Base-by-base conservation (phyloP, 441 rosid species). In the Flueggea neowawraea region DNA sequence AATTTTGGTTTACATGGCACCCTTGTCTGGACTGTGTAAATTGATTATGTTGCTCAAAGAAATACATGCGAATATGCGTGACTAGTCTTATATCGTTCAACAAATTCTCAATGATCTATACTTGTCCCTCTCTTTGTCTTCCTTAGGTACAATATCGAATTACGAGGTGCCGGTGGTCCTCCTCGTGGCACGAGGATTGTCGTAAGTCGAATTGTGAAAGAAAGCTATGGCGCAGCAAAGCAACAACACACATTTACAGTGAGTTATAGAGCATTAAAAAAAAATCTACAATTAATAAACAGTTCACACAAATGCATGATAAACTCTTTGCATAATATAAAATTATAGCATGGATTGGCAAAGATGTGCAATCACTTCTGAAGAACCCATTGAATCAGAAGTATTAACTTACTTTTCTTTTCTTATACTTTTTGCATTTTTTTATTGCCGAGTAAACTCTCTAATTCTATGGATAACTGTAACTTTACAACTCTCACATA, bases 191-290 rank as follows among this genome's bases (percentile, higher is more conserved):
- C 67, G 57, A 79, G 93, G 73, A 68, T 65, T n/a, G 73, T 87
- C 60, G 85, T 68, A 3, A 86, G 88, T 15, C 78, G 84, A 48
- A 84, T 87, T 51, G 83, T 82, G 69, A 80, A 79, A 65, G 93
- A 87, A 69, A 84, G 88, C 71, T 84, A 87, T 52, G 93, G 93
- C 59, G 74, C 80, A 64, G 84, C 86, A 71, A 87, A 84, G 77
- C 90, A 84, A 79, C 93, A 84, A 41, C 93, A 84, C 57, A 84
- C 93, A n/a, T 87, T 82, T 75, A 84, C 93, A 0, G 90, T 87
- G 70, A 80, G 87, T 73, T 61, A n/a, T 14, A 33, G 41, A 8
- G 7, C 41, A 17, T 10, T 8, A 16, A 15, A 45, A n/a, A n/a
- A 17, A 17, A 57, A 16, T 17, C 50, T 58, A 36, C 32, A 12